Conservation (phyloP, 1,284 basidiomycete species). For the Trametes polyzona region DNA sequence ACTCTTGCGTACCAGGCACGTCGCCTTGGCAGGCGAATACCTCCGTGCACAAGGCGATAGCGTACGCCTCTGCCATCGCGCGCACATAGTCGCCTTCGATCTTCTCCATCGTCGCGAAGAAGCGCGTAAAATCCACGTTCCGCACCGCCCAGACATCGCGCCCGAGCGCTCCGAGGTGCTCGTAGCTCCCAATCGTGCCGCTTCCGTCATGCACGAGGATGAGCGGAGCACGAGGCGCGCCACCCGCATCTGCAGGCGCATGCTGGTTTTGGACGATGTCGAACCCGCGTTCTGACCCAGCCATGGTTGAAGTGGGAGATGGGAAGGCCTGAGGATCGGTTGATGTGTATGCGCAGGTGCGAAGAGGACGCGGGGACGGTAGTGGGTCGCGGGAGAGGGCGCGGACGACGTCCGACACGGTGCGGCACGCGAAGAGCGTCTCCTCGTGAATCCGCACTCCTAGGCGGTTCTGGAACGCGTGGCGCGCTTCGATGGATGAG, state of each 20-base stretch:
- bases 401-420: constrained; percentile 10
- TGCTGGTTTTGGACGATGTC: constrained; percentile 9
- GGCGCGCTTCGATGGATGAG: constrained; percentile 61
- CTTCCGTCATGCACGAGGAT: constrained; percentile 76
- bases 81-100: constrained; percentile 40
- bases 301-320: too few species aligned
- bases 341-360: too few species aligned
- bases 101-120: background rate
- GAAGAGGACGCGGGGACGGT: background rate
- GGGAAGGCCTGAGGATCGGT: too few species aligned
- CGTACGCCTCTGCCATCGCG: constrained; percentile 60
- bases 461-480: constrained; percentile 47
- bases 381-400: background rate
- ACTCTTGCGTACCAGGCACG: constrained; percentile 37
- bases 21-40: background rate
- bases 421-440: constrained; percentile 8
- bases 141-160: constrained; percentile 62
- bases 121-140: constrained; percentile 52
- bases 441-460: constrained; percentile 42
- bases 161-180: constrained; percentile 48
- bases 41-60: constrained; percentile 39
- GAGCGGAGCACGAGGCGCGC: constrained; percentile 45
- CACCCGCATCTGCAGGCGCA: constrained; percentile 14
- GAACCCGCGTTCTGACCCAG: too few species aligned
- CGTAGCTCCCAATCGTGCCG: constrained; percentile 58